Percentiles rank a stretch among this genome's conserved stretches.
Conservation (phyloP, 371 early-diverging fungal species). For the Mortierella sp. region DNA sequence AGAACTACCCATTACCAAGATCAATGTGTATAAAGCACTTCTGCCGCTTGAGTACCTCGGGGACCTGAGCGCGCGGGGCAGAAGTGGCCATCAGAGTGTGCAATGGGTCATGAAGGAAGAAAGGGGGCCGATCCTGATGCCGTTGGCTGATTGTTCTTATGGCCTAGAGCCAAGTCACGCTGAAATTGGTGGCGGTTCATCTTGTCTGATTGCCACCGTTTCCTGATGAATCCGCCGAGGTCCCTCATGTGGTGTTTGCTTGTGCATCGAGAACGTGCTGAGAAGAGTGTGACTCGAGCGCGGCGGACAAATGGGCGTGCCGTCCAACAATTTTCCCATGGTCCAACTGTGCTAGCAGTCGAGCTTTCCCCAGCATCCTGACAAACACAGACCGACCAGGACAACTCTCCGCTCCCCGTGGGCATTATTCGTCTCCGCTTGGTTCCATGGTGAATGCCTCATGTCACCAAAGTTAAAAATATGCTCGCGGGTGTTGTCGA, state of each 20-base stretch:
- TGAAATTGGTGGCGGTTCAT: not conserved
- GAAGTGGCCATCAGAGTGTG: conserved; percentile 19
- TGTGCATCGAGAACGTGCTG: too few relatives aligned
- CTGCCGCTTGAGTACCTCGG: conserved; percentile 61
- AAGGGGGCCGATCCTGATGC: not conserved
- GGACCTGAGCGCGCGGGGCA: conserved; percentile 49
- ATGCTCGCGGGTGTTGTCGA: too few relatives aligned
- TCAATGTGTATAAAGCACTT: conserved; percentile 73
- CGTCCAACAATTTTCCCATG: too few relatives aligned
- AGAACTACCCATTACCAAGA: conserved; percentile 54
- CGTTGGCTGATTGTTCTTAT: not conserved
- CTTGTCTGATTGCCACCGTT: too few relatives aligned
- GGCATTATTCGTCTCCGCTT: conserved; percentile 21
- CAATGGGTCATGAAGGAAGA: not conserved
- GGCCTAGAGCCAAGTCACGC: not conserved
- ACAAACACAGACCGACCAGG: not conserved
- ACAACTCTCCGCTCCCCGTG: conserved; percentile 23
- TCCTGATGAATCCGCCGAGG: too few relatives aligned
- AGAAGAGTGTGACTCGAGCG: too few relatives aligned
- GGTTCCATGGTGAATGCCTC: not conserved
- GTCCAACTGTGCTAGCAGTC: too few relatives aligned
- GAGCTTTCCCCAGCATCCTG: too few relatives aligned
- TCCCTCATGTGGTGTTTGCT: too few relatives aligned
- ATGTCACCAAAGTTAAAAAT: not conserved
- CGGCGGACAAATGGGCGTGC: too few relatives aligned